Evolutionary conservation across 257 asterid species (phyloP), one percentile per base, ranked within the genome.

Genomic region (Lycium barbarum): DNA sequence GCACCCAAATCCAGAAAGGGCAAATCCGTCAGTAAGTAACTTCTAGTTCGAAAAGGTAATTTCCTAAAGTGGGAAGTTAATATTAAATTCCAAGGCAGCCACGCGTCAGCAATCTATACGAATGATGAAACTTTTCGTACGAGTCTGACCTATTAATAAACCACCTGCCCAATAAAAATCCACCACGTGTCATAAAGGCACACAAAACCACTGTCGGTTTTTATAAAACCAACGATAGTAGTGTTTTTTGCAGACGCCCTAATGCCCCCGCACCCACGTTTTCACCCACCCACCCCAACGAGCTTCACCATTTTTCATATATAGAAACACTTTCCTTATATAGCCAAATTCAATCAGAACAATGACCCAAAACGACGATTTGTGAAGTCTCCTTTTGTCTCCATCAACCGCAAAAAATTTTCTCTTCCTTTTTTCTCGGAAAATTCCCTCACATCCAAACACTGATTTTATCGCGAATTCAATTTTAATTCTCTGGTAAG

Each of bases 21-120:
- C 65, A 88, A 78, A 88, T 86, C 47, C 58, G 91, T 86, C 91
- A 76, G 45, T 76, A 76, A 22, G 4, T 40, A 59, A 11, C 40
- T 40, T 26, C 40, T 11, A 84, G 72, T 83, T 38, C 79, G 45
- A 86, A 83, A 83, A 79, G 81, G 70, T 38, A 80, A 85, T 72
- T 85, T 84, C 81, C 88, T 65, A 72, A 88, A 86, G 83, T 54
- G 49, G 89, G 85, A 82, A 84, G 84, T 80, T 45, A 38, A 55
- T 53, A n/a, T 82, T 66, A 4, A 71, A 71, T 36, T 7, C 7
- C 4, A 51, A 13, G 2, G 0, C 18, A 36, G 3, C 53, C 89
- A 87, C 91, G 91, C 84, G 91, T 89, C 87, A 79, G 84, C 17
- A 83, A 87, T 89, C 91, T 7, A 86, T 47, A 67, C 79, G 89